These are phyloP conservation scores for Picochlorum costavermella DNA, from an alignment of 139 green algal species.

Conservation along the genomic window DNA sequence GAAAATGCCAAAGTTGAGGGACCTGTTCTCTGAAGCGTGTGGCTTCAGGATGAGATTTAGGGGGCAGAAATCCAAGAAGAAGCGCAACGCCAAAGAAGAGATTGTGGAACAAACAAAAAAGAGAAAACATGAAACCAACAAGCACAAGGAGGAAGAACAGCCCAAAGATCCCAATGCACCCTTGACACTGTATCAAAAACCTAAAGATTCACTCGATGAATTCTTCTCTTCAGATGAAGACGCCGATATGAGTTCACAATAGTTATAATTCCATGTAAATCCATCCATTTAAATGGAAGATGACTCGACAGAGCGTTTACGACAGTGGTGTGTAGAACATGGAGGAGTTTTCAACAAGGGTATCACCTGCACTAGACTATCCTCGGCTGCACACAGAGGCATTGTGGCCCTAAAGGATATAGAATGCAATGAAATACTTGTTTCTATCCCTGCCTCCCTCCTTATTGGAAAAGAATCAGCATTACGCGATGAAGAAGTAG, in stretches of 20 bases:
- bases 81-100: neutral
- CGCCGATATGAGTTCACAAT: neutral
- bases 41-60: neutral
- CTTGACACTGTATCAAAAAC: neutral
- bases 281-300: too few species aligned
- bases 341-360: slow-evolving; percentile 18
- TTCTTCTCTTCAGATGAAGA: neutral
- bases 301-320: slow-evolving; percentile 5
- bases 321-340: slow-evolving; percentile 33
- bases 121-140: neutral
- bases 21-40: neutral
- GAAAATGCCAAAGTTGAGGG: neutral
- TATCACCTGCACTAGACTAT: slow-evolving; percentile 11
- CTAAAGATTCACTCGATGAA: neutral
- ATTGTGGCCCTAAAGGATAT: slow-evolving; percentile 43
- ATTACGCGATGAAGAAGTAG: slow-evolving; percentile 4
- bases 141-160: neutral
- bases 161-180: neutral
- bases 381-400: slow-evolving; percentile 44
- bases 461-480: slow-evolving; percentile 39
- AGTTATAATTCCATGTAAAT: neutral
- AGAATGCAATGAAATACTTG: slow-evolving; percentile 21
- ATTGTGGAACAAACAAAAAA: neutral
- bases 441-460: slow-evolving; percentile 39
- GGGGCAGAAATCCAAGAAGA: neutral